phyloP scores from a whole-genome alignment of 2,329 filamentous ascomycete species.

The Lachnellula willkommii region DNA sequence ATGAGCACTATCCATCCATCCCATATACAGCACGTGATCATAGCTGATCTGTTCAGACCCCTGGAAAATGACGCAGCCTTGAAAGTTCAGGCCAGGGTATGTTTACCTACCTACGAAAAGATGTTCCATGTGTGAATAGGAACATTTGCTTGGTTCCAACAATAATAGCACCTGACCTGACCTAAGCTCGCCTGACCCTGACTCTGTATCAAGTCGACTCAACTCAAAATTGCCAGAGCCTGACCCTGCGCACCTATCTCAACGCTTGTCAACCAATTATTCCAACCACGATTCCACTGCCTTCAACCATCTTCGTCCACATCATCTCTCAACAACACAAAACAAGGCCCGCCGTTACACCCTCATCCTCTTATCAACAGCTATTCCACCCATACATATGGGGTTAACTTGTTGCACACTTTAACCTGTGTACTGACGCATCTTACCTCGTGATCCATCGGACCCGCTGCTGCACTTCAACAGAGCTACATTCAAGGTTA shows the following conservation, averaged over 20 bases:
- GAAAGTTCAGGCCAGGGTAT: neutral
- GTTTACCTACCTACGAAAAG: too few relatives aligned
- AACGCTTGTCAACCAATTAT: neutral
- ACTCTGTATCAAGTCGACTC: neutral
- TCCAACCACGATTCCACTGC: neutral
- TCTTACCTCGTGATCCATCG: slow-evolving; percentile 2
- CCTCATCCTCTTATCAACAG: neutral
- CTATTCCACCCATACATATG: neutral
- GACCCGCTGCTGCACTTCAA: neutral
- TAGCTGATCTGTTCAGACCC: too few relatives aligned
- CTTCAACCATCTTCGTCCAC: neutral
- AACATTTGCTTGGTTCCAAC: too few relatives aligned
- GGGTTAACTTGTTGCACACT: neutral
- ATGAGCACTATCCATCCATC: too few relatives aligned
- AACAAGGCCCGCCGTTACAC: neutral
- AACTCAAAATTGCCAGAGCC: neutral
- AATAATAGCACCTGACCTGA: neutral
- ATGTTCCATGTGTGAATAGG: too few relatives aligned
- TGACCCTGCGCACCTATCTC: neutral
- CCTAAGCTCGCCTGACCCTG: neutral
- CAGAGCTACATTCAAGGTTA: neutral
- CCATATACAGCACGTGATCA: too few relatives aligned
- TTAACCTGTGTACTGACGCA: neutral
- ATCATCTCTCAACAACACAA: neutral
- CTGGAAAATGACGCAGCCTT: neutral